These are phyloP conservation scores for Fusarium pseudograminearum DNA, from an alignment of 2,329 filamentous ascomycete genomes.

Conservation along the genomic window DNA sequence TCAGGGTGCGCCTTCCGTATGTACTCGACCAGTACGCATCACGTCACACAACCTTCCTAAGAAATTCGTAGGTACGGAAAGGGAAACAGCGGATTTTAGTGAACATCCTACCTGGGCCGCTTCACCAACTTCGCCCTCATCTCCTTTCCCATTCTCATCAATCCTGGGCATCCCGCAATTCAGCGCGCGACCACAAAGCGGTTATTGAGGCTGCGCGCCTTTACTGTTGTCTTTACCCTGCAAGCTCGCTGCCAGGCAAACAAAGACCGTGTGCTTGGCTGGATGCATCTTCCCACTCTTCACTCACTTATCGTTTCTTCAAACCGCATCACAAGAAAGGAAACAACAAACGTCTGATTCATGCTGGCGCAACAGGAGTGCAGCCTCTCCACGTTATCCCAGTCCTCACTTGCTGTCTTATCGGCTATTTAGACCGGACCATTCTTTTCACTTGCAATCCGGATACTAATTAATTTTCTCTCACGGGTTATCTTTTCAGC, in stretches of 20 bases:
- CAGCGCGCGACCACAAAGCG: constrained; percentile 27
- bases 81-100: constrained; percentile 31
- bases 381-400: constrained; percentile 29
- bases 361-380: constrained; percentile 37
- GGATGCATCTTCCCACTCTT: constrained; percentile 8
- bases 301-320: constrained; percentile 35
- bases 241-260: constrained; percentile 22
- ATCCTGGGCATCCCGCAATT: constrained; percentile 10
- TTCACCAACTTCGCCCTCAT: constrained; percentile 25
- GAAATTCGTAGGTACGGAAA: neutral
- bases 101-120: constrained; percentile 26
- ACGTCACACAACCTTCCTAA: constrained; percentile 38
- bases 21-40: constrained; percentile 25
- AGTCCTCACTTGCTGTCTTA: too few species aligned
- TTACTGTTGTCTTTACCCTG: constrained; percentile 15
- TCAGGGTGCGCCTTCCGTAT: constrained; percentile 31
- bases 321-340: constrained; percentile 31
- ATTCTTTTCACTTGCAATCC: neutral
- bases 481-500: neutral
- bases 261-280: constrained; percentile 21
- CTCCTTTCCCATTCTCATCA: constrained; percentile 23
- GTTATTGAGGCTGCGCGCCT: constrained; percentile 16
- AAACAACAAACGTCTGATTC: constrained; percentile 32
- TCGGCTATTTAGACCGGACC: too few species aligned
- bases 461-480: neutral